These are phyloP conservation scores for Trapa bicornis DNA, from an alignment of 345 rosid genomes.

Conservation along the genomic window DNA sequence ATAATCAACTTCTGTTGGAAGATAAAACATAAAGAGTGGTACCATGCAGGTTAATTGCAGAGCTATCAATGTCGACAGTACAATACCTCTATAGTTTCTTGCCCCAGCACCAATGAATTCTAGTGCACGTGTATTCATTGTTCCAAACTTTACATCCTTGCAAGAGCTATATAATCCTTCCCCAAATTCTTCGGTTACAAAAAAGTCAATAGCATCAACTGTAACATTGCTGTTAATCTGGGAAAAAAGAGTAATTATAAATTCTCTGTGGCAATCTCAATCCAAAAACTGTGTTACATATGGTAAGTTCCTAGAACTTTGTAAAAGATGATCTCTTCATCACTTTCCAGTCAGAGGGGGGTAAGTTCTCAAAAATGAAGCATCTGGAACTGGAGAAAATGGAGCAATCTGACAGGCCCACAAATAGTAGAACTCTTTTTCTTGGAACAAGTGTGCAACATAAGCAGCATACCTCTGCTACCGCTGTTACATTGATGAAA, in stretches of 20 bases:
- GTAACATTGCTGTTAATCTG: slow-evolving; percentile 74
- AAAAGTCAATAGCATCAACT: slow-evolving; percentile 76
- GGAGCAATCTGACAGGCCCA: background rate
- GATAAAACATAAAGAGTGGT: background rate
- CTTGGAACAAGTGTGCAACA: background rate
- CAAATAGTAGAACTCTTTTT: background rate
- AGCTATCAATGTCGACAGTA: background rate
- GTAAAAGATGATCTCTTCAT: background rate
- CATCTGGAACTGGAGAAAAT: background rate
- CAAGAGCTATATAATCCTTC: slow-evolving; percentile 81
- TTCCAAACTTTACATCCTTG: slow-evolving; percentile 95
- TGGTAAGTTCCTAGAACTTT: background rate
- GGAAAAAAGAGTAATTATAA: slow-evolving; percentile 6
- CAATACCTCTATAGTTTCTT: slow-evolving; percentile 60
- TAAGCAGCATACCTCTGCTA: slow-evolving; percentile 51
- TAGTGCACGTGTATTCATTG: slow-evolving; percentile 89
- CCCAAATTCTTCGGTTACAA: slow-evolving; percentile 59
- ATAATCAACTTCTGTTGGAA: background rate
- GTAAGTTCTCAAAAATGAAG: background rate
- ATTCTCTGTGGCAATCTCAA: background rate
- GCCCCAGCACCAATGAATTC: slow-evolving; percentile 93
- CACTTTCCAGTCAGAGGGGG: background rate
- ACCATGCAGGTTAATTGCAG: background rate
- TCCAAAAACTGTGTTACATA: background rate
- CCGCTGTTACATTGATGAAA: slow-evolving; percentile 78